These are phyloP conservation scores for Diaporthe citrichinensis DNA, from an alignment of 2,329 filamentous ascomycete genomes.

Conservation along the genomic window DNA sequence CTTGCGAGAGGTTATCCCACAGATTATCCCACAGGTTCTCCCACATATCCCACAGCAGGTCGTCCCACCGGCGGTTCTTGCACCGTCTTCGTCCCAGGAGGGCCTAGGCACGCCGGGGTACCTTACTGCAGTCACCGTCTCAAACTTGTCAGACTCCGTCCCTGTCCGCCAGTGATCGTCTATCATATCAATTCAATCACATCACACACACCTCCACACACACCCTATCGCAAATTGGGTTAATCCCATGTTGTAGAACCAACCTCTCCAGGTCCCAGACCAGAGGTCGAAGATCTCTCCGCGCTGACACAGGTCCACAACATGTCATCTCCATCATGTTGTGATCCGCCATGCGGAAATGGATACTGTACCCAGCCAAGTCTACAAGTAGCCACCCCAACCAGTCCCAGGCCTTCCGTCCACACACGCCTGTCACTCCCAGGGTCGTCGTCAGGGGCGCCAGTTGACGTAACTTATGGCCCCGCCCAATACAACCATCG, in stretches of 20 bases:
- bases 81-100: neutral
- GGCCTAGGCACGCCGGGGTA: neutral
- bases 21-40: neutral
- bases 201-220: slow-evolving; percentile 15
- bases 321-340: slow-evolving; percentile 6
- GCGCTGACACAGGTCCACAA: slow-evolving; percentile 8
- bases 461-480: slow-evolving; percentile 26
- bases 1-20: neutral
- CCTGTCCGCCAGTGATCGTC: neutral
- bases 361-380: slow-evolving; percentile 4
- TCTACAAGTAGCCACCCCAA: neutral
- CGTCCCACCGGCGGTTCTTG: neutral
- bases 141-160: neutral
- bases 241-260: slow-evolving; percentile 4
- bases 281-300: neutral
- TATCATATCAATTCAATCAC: slow-evolving; percentile 18
- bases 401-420: neutral
- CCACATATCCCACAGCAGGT: neutral
- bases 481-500: slow-evolving; percentile 18
- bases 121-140: neutral
- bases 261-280: neutral
- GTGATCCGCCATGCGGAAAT: slow-evolving; percentile 5
- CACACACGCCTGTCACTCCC: neutral
- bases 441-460: neutral
- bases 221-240: slow-evolving; percentile 6